These are phyloP conservation scores for Thielaviopsis euricoi DNA, from an alignment of 2,329 filamentous ascomycete genomes.

Conservation along the genomic window DNA sequence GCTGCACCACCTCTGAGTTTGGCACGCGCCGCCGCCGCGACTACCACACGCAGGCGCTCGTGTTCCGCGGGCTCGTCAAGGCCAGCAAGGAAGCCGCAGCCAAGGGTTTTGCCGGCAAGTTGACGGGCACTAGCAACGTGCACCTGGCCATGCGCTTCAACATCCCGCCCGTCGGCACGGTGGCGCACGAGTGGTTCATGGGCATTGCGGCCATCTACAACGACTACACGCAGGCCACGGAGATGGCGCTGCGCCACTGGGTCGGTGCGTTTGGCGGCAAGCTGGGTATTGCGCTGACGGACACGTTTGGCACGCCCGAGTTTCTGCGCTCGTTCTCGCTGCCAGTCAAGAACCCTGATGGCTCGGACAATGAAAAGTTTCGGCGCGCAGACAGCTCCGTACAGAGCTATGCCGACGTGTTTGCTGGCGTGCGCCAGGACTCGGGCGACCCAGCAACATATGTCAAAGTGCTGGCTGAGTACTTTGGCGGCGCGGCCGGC, in stretches of 20 bases:
- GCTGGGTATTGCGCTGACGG: conserved; percentile 77
- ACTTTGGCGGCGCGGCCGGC: conserved; percentile 60
- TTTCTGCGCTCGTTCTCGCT: conserved; percentile 76
- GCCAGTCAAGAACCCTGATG: conserved; percentile 32
- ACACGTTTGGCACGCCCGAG: conserved; percentile 84
- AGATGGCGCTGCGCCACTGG: conserved; percentile 76
- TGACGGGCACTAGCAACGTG: conserved; percentile 88
- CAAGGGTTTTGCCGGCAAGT: conserved; percentile 50
- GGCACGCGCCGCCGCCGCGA: conserved; percentile 77
- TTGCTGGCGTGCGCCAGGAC: conserved; percentile 74
- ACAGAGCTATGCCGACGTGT: conserved; percentile 64
- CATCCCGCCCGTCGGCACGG: conserved; percentile 69
- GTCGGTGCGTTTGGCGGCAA: conserved; percentile 76
- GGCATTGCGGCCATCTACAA: conserved; percentile 81
- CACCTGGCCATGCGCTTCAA: conserved; percentile 90
- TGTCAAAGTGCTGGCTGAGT: conserved; percentile 60
- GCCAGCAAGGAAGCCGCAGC: conserved; percentile 56
- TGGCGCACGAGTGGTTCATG: conserved; percentile 99
- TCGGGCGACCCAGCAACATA: conserved; percentile 74
- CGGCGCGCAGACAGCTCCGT: conserved; percentile 23
- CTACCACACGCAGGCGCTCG: conserved; percentile 86
- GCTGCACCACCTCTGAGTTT: conserved; percentile 87
- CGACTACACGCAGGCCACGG: conserved; percentile 72
- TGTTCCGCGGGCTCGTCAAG: conserved; percentile 70
- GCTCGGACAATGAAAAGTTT: conserved; percentile 26